Evolutionary conservation across 1,139 yeast genomes (phyloP).

Genomic region (Magnusiomyces paraingens): DNA sequence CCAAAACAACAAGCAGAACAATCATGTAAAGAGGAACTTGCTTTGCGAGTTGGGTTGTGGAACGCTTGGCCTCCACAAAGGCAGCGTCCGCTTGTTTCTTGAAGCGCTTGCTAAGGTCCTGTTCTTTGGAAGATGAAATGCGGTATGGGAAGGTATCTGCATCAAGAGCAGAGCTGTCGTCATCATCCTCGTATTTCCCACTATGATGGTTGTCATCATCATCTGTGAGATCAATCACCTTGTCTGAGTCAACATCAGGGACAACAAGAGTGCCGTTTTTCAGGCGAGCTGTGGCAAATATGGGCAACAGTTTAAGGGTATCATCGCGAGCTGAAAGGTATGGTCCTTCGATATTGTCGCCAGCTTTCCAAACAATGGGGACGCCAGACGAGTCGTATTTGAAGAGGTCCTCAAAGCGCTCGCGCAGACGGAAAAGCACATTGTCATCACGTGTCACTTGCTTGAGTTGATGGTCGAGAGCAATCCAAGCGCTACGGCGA

Average conservation of each 20-base stretch:
- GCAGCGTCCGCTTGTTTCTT: slow-evolving; percentile 74
- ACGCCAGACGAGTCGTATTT: slow-evolving; percentile 77
- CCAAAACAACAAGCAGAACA: slow-evolving; percentile 62
- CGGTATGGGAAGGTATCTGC: slow-evolving; percentile 51
- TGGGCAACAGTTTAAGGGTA: slow-evolving; percentile 54
- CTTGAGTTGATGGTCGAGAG: slow-evolving; percentile 51
- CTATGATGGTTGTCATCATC: slow-evolving; percentile 28
- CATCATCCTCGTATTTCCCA: slow-evolving; percentile 24
- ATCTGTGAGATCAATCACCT: slow-evolving; percentile 18
- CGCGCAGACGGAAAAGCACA: slow-evolving; percentile 33
- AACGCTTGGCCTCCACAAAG: slow-evolving; percentile 63
- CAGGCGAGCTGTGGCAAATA: slow-evolving; percentile 51
- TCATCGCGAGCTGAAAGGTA: slow-evolving; percentile 53
- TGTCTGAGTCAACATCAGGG: slow-evolving; percentile 48
- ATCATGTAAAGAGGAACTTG: slow-evolving; percentile 83
- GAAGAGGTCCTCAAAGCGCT: slow-evolving; percentile 71
- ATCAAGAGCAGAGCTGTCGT: slow-evolving; percentile 36
- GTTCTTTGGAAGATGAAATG: slow-evolving; percentile 52
- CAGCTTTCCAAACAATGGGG: slow-evolving; percentile 75
- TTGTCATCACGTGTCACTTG: slow-evolving; percentile 40
- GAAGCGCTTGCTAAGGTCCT: slow-evolving; percentile 52
- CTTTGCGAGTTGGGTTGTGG: slow-evolving; percentile 42
- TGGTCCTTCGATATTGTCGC: slow-evolving; percentile 62
- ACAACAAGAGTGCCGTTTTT: slow-evolving; percentile 48
- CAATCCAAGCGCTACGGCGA: slow-evolving; percentile 56